A percentile compares a stretch with the other conserved stretches of the same genome.
Conservation (phyloP, 106 monocot species). For the Cymbidium sinense region DNA sequence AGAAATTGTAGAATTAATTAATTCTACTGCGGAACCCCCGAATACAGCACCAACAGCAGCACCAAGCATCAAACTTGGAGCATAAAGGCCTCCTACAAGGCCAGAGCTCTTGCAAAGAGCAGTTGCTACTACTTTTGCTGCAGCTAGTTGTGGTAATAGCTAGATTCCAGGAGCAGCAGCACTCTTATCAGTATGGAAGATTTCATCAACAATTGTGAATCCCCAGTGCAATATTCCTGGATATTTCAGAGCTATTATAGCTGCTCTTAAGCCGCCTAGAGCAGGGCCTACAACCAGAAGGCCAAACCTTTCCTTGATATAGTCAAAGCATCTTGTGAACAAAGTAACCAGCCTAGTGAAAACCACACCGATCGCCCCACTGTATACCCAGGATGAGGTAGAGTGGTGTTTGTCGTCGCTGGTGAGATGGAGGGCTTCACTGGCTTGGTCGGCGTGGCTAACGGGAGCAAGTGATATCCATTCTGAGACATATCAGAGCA, state of each 20-base stretch:
- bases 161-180: slow-evolving; percentile 98
- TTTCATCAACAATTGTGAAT: slow-evolving; percentile 99
- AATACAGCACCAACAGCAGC: slow-evolving; percentile 99
- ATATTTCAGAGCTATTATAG: slow-evolving; percentile 91
- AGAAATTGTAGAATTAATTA: slow-evolving; percentile 92
- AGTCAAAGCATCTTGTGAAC: slow-evolving; percentile 88
- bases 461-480: too few relatives aligned
- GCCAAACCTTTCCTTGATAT: slow-evolving; percentile 66
- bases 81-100: slow-evolving; percentile 98
- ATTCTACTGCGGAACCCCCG: slow-evolving; percentile 92
- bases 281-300: slow-evolving; percentile 92
- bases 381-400: slow-evolving; percentile 97
- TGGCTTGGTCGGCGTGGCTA: too few relatives aligned
- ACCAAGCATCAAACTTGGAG: slow-evolving; percentile 99
- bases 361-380: slow-evolving; percentile 86
- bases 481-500: too few relatives aligned
- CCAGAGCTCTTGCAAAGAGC: slow-evolving; percentile 98
- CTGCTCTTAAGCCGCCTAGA: slow-evolving; percentile 95
- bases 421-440: too few relatives aligned
- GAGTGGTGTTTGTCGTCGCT: too few relatives aligned
- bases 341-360: slow-evolving; percentile 79
- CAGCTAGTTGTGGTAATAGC: slow-evolving; percentile 88
- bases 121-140: slow-evolving; percentile 93
- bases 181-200: slow-evolving; percentile 97
- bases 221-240: slow-evolving; percentile 98